Base-by-base conservation (phyloP, 352 stramenopile species). In the Pythium angustatum region DNA sequence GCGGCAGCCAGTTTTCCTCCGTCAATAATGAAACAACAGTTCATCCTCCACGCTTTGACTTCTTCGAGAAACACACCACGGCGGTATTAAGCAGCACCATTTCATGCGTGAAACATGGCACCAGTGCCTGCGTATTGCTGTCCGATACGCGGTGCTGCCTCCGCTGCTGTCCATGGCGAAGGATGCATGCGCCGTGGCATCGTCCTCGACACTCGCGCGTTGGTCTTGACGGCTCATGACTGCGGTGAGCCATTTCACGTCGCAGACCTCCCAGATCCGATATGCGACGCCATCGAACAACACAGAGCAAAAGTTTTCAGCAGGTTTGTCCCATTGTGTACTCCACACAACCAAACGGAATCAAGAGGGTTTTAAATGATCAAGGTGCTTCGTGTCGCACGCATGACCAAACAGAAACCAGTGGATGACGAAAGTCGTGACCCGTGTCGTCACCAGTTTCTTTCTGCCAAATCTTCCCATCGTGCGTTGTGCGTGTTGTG, bases 221-320 rank as follows among this genome's bases (percentile, higher is more conserved):
- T 43, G 36, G 6, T 43, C 36, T 43, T 5, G 11, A 17, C 7
- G 14, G 49, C 9, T 7, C 21, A 24, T 31, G n/a, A n/a, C n/a
- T n/a, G n/a, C n/a, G n/a, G n/a, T n/a, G n/a, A n/a, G n/a, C n/a
- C n/a, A n/a, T n/a, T n/a, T n/a, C n/a, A n/a, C n/a, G n/a, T n/a
- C n/a, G n/a, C n/a, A n/a, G n/a, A 57, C 53, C 53, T 50, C 10
- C 5, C 5, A 60, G 22, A 60, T 5, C n/a, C 19, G 53, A 60
- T 60, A 50, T 33, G 12, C 28, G 21, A 28, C 12, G 33, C 33
- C 38, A 50, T 51, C 34, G 47, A 51, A 28, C 14, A 50, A 51
- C 36, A 60, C 53, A 60, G 51, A 58, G 33, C 33, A 58, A 40
- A 60, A 51, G 24, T 17, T 51, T 60, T 60, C 53, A 60, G 27